Conservation (phyloP, 2,329 filamentous ascomycete species). For the Amauroascus verrucosus region DNA sequence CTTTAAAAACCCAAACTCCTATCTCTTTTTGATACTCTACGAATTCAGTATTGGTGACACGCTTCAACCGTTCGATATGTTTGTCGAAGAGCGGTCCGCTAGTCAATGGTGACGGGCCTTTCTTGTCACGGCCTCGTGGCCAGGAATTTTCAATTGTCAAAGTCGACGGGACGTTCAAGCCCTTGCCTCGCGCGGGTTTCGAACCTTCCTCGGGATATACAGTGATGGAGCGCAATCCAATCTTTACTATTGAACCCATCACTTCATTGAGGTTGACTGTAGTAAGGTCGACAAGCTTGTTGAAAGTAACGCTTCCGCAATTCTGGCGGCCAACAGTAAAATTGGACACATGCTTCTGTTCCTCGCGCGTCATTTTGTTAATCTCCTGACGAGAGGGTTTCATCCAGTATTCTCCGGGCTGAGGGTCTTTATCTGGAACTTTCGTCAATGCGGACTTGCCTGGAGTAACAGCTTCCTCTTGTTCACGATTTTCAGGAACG, state of each 20-base stretch:
- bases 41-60: conserved; percentile 71
- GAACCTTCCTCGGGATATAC: conserved; percentile 67
- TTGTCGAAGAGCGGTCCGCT: conserved; percentile 60
- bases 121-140: conserved; percentile 61
- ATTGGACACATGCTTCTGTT: conserved; percentile 61
- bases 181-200: conserved; percentile 77
- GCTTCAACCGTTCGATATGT: conserved; percentile 71
- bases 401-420: conserved; percentile 78
- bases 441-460: conserved; percentile 25
- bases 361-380: conserved; percentile 64
- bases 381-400: conserved; percentile 65
- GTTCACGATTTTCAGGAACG: conserved; percentile 53
- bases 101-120: conserved; percentile 46
- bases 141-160: conserved; percentile 89
- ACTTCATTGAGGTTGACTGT: conserved; percentile 71
- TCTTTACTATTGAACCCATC: conserved; percentile 62
- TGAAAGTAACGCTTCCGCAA: conserved; percentile 73
- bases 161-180: conserved; percentile 79
- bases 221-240: conserved; percentile 69
- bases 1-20: conserved; percentile 81
- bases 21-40: conserved; percentile 66
- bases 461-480: conserved; percentile 43
- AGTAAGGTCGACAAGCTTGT: conserved; percentile 70
- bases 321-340: conserved; percentile 76
- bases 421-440: conserved; percentile 37